Conservation (phyloP, 306 rosid species). For the Cicer bijugum region DNA sequence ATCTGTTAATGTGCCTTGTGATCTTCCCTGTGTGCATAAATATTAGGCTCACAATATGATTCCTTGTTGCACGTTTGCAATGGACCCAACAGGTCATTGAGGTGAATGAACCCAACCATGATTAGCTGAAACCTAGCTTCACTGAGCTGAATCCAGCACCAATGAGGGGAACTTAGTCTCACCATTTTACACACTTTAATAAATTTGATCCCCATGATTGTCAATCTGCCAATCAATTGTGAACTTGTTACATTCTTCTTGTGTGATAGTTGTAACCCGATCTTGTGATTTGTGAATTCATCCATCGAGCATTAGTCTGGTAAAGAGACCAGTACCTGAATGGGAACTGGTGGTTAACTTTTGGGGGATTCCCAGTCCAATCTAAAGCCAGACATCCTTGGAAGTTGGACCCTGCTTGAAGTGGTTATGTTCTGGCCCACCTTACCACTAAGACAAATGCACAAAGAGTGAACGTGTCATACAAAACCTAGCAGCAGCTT, state of each 20-base stretch:
- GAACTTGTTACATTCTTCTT: not conserved
- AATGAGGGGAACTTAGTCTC: not conserved
- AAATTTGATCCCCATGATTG: not conserved
- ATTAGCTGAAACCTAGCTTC: not conserved
- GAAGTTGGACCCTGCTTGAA: not conserved
- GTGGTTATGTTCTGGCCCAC: not conserved
- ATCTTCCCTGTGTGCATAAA: not conserved
- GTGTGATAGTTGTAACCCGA: not conserved
- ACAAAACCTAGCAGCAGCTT: not conserved
- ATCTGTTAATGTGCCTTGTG: not conserved
- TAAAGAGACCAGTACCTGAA: not conserved
- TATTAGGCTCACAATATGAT: not conserved
- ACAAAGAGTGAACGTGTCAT: not conserved
- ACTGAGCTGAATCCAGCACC: not conserved
- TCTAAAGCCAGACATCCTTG: not conserved
- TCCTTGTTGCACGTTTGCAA: not conserved
- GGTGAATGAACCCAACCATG: slow-evolving; percentile 1
- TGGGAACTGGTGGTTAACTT: not conserved
- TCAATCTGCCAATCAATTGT: not conserved
- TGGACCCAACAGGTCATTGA: not conserved
- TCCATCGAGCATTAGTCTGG: not conserved
- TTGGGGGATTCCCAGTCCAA: not conserved
- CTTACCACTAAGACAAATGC: not conserved
- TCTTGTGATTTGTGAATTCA: not conserved
- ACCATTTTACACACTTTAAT: not conserved